These are phyloP conservation scores for Boletellus emodensis DNA, from an alignment of 768 basidiomycete genomes.

Conservation along the genomic window DNA sequence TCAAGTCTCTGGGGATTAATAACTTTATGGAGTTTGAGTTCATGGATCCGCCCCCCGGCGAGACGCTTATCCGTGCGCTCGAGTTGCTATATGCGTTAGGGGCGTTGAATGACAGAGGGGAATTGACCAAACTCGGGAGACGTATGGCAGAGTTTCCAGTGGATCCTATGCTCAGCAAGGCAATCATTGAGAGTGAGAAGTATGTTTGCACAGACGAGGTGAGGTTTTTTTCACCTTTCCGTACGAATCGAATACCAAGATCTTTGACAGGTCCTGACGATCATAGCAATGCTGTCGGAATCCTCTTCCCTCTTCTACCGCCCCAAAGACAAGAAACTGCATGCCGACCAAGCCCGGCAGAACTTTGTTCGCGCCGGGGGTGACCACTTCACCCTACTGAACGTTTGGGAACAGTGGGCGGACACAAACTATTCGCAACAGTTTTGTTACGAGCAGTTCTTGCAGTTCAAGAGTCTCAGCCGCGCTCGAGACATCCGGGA, in stretches of 20 bases:
- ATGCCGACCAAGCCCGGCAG: slow-evolving; percentile 96
- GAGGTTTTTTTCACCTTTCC: slow-evolving; percentile 16
- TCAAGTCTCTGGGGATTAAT: slow-evolving; percentile 97
- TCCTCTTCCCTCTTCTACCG: slow-evolving; percentile 93
- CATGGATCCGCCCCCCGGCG: slow-evolving; percentile 95
- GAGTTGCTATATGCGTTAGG: slow-evolving; percentile 94
- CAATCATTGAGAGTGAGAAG: slow-evolving; percentile 92
- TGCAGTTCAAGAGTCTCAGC: slow-evolving; percentile 92
- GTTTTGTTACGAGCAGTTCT: slow-evolving; percentile 93
- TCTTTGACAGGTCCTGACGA: slow-evolving; percentile 73
- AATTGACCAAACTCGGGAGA: slow-evolving; percentile 94
- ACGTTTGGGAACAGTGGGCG: slow-evolving; percentile 99
- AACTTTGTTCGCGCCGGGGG: slow-evolving; percentile 96
- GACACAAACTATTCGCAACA: slow-evolving; percentile 97
- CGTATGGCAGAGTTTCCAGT: slow-evolving; percentile 99
- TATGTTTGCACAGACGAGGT: slow-evolving; percentile 97
- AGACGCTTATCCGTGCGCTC: slow-evolving; percentile 92
- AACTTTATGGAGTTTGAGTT: slow-evolving; percentile 98
- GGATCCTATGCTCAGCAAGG: slow-evolving; percentile 95
- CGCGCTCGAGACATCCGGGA: slow-evolving; percentile 95
- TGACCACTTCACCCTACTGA: slow-evolving; percentile 95
- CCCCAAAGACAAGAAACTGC: slow-evolving; percentile 96
- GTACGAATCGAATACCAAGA: not conserved
- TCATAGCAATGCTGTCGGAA: slow-evolving; percentile 96
- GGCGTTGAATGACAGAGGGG: slow-evolving; percentile 93